Evolutionary conservation across 441 rosid genomes (phyloP).

Genomic region (Geranium incanum): DNA sequence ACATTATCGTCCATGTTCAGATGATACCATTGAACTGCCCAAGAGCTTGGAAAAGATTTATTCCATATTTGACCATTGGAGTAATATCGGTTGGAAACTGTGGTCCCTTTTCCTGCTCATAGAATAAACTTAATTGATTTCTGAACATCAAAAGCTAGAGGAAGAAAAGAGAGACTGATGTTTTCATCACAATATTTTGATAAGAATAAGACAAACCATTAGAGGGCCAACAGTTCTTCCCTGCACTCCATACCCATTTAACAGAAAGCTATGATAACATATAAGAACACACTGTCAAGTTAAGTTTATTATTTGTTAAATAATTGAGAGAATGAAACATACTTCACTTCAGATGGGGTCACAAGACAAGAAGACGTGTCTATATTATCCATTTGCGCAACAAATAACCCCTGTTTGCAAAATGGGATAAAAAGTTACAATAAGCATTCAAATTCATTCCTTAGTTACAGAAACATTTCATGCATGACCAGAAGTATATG

Average conservation of each 20-base stretch:
- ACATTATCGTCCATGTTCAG: neutral
- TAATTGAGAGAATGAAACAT: neutral
- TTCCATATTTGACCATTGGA: conserved; percentile 2
- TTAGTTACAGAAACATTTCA: neutral
- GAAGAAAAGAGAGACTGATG: neutral
- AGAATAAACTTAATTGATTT: neutral
- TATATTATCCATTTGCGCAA: conserved; percentile 2
- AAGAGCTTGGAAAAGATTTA: neutral
- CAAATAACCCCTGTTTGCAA: neutral
- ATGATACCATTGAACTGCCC: neutral
- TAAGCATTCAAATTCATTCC: neutral
- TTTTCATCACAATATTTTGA: neutral
- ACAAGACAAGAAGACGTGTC: conserved; percentile 8
- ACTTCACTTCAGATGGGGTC: conserved; percentile 6
- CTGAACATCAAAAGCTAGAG: conserved; percentile 1
- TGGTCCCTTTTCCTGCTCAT: neutral
- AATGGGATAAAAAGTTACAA: neutral
- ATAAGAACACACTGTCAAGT: neutral
- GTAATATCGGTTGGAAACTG: neutral
- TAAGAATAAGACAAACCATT: neutral
- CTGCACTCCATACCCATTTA: conserved; percentile 2
- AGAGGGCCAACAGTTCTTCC: conserved; percentile 2
- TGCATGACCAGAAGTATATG: neutral
- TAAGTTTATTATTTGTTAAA: neutral
- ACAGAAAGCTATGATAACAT: neutral